Base-by-base conservation (phyloP, 2,329 filamentous ascomycete genomes). In the Lachnellula hyalina region DNA sequence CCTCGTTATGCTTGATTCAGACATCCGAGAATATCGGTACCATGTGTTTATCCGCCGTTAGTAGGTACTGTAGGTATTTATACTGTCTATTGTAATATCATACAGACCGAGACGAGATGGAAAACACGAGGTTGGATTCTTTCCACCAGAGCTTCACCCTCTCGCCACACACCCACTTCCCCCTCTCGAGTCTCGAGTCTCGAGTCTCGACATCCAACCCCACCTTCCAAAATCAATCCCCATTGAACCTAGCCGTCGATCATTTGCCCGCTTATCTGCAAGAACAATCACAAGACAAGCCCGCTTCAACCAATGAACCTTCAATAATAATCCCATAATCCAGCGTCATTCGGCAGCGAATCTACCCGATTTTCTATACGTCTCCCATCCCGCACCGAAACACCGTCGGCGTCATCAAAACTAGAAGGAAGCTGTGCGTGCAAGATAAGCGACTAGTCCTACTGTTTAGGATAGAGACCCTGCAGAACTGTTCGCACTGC, bases 241-340 rank as follows among this genome's bases (percentile, higher is more conserved):
- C 15, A 17, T 28, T 32, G 28, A 28, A n/a, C 19, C 38, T 53
- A 53, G 46, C 46, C 12, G 51, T 53, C 36, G 51, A 53, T 53
- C 51, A 14, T 17, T 21, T 8, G 40, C 19, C 44, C 46, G 51
- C 35, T 17, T 47, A 42, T 53, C 51, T 53, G 23, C 46, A 35
- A 32, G 25, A 32, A 28, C 28, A 34, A n/a, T 35, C 28, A 35
- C 46, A 36, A 48, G 28, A 28, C 28, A 15, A 46, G 11, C 6
- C 32, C 3, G 5, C 2, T 4, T 19, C n/a, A 9, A 44, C n/a
- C n/a, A 11, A 8, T 21, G 9, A 15, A 44, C 4, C 15, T 23
- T 19, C 41, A 23, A 25, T 25, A 25, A 25, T 25, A 25, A 25
- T 15, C 38, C 11, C 12, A 15, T 12, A 12, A 40, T 17, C 36